Evolutionary conservation across 768 basidiomycete genomes (phyloP).

Genomic region (Hirschioporus abietinus): DNA sequence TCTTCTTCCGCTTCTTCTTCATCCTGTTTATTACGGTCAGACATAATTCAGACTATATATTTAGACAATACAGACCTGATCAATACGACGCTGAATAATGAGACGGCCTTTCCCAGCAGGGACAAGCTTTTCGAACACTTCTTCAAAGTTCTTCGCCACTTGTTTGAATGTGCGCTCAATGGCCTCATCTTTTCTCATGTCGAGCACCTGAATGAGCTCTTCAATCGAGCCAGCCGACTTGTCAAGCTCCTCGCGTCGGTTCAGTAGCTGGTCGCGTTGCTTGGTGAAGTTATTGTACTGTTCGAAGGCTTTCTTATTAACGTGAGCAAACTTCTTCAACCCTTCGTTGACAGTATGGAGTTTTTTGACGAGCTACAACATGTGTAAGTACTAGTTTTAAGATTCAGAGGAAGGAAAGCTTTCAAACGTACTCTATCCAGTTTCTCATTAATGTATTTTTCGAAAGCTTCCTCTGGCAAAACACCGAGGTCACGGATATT

Average conservation of each 20-base stretch:
- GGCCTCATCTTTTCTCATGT: constrained; percentile 97
- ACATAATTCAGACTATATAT: neutral
- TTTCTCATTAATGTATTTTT: constrained; percentile 86
- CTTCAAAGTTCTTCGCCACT: constrained; percentile 94
- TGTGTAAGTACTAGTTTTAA: neutral
- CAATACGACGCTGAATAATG: constrained; percentile 89
- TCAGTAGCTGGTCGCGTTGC: constrained; percentile 85
- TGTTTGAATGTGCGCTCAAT: constrained; percentile 99
- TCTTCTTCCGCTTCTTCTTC: constrained; percentile 69
- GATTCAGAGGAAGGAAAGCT: neutral
- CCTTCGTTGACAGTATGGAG: constrained; percentile 90
- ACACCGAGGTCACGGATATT: constrained; percentile 96
- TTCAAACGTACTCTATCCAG: constrained; percentile 67
- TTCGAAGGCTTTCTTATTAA: constrained; percentile 99
- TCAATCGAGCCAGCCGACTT: constrained; percentile 85
- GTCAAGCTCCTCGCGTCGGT: constrained; percentile 87
- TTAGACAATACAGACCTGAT: constrained; percentile 50
- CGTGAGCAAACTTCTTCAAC: constrained; percentile 94
- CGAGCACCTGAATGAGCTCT: constrained; percentile 88
- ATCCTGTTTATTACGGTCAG: constrained; percentile 40
- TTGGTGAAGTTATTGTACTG: constrained; percentile 98
- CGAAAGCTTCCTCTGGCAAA: constrained; percentile 93
- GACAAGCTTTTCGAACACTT: constrained; percentile 94
- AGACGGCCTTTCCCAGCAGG: constrained; percentile 88
- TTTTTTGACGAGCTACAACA: constrained; percentile 77